Evolutionary conservation across 1,284 basidiomycete species (phyloP).

Genomic region (Xerocomus minutiporus): DNA sequence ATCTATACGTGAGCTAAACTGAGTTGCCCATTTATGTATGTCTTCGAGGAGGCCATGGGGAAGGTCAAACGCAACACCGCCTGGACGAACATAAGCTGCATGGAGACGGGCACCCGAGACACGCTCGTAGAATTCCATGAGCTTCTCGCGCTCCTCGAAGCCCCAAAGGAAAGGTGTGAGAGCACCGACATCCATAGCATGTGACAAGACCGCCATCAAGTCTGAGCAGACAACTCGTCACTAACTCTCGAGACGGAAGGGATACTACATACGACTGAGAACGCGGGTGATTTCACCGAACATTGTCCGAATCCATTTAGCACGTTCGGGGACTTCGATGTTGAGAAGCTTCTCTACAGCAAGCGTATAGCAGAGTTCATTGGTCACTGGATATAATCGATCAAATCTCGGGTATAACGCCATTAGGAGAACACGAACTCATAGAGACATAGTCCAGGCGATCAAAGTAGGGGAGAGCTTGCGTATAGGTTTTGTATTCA

Average conservation of each 20-base stretch:
- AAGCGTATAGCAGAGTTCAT: constrained; percentile 93
- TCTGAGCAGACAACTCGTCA: constrained; percentile 42
- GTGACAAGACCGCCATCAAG: constrained; percentile 95
- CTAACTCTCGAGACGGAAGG: background rate
- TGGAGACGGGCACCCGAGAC: constrained; percentile 97
- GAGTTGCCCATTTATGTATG: constrained; percentile 97
- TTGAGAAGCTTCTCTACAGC: constrained; percentile 99
- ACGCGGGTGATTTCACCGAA: constrained; percentile 97
- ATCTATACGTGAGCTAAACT: constrained; percentile 87
- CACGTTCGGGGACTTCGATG: constrained; percentile 97
- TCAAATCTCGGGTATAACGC: background rate
- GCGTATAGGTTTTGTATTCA: constrained; percentile 98
- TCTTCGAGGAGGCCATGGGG: constrained; percentile 96
- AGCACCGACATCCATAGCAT: constrained; percentile 96
- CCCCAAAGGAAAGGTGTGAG: constrained; percentile 99
- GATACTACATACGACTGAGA: constrained; percentile 72
- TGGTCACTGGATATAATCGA: constrained; percentile 66
- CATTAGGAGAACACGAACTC: constrained; percentile 57
- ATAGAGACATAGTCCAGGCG: constrained; percentile 99
- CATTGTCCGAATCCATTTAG: constrained; percentile 97
- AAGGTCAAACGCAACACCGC: constrained; percentile 96
- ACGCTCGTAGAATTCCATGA: constrained; percentile 99
- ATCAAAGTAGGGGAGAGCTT: constrained; percentile 99
- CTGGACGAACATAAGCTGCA: constrained; percentile 96
- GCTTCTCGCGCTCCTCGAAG: constrained; percentile 99